Evolutionary conservation across 805 yeast genomes (phyloP), one percentile per base, ranked within the genome.

Genomic region (Lipomyces mesembrius): DNA sequence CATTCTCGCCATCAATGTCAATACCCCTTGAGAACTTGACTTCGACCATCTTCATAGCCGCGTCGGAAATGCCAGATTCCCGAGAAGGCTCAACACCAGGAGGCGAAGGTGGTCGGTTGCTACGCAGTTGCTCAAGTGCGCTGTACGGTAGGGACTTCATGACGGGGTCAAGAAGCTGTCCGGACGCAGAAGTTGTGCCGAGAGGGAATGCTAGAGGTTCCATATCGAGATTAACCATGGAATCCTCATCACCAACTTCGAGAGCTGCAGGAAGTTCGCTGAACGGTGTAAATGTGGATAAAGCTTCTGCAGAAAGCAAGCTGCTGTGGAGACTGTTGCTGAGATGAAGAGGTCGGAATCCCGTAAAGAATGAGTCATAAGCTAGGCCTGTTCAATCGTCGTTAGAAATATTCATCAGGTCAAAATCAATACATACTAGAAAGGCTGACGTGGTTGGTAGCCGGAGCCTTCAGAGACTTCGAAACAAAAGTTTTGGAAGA

Each of bases 321-420:
- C 58, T 37, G 29, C 22, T 9, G n/a, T 22, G 52, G 12, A 55
- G 22, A 32, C 20, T 29, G 46, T 37, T 37, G 35, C 35, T 29
- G 37, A 60, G 32, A 20, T 59, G 64, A 2, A 69, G 37, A 27
- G 72, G 72, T 22, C 72, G 64, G 32, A 62, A 67, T 14, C 71
- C 71, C 51, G 71, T 66, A 29, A 69, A 67, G 46, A 69, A 69
- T 2, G 65, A 54, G 22, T 67, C 71, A 37, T 56, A 59, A 11
- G 71, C 71, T 27, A 69, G 52, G 32, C 59, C 71, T 69, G 37
- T 52, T 34, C n/a, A 52, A 14, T 12, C 0, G 22, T n/a, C 8
- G 49, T 43, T 43, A 43, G 49, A n/a, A 43, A 5, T n/a, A 25
- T 27, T 11, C 25, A 39, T 32, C 20, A 22, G 17, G 12, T 12